Base-by-base conservation (phyloP, 2,329 filamentous ascomycete species). In the Diatrype stigma region DNA sequence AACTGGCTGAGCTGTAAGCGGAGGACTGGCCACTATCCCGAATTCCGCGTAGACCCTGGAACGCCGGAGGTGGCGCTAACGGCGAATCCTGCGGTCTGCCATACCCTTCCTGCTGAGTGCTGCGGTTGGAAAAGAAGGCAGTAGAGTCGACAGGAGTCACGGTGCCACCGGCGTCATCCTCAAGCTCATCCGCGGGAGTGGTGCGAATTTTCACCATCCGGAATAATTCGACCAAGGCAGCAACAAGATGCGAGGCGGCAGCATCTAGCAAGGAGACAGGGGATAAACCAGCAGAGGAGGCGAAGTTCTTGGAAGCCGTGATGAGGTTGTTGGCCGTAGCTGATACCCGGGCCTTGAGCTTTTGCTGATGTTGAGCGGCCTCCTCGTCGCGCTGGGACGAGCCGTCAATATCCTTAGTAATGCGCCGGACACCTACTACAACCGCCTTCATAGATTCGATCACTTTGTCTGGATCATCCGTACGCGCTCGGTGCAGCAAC, bases 301-400 rank as follows among this genome's bases (percentile, higher is more conserved):
- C 86, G 68, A 94, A 96, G 65, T 96, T 96, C 73, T 95, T 96
- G 32, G 90, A 87, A 1, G 93, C 90, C 2, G 93, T 97, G 63
- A 97, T 96, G 51, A 99, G 77, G 64, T 93, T 94, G 75, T 97
- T 97, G 46, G 94, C 92, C 1, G 93, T 96, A 2, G 87, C 87
- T n/a, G 91, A 95, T 3, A 97, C 87, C 52, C 87, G 86, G 46
- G 82, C 80, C 70, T 90, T 95, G 54, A 95, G 78, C 67, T 86
- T 90, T 26, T 77, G 74, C 57, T 84, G 83, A 55, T 86, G 75
- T 56, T 83, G 80, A 35, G 73, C 68, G 26, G 76, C 56, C 16
- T 81, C 75, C 34, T 80, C 80, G 54, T 82, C 79, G 34, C 71
- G 78, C 2, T 76, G 69, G 10, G 73, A 69, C 12, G 80, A 75